Percentiles rank a stretch among this genome's conserved stretches.
These are phyloP conservation scores for Alternaria hordeiaustralica DNA, from an alignment of 2,329 filamentous ascomycete species.

Conservation along the genomic window DNA sequence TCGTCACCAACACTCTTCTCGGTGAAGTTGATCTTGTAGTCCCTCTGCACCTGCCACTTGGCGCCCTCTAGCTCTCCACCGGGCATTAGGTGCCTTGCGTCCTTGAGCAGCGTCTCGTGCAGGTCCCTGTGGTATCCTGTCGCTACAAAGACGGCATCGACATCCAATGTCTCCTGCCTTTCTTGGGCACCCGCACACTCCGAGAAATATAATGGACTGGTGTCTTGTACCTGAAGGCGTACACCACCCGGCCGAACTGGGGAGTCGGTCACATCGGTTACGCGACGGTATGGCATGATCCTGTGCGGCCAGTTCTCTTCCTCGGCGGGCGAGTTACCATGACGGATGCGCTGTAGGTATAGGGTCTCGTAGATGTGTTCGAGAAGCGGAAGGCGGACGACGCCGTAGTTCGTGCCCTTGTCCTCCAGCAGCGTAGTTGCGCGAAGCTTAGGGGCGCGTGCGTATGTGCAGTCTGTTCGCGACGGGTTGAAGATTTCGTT, in stretches of 20 bases:
- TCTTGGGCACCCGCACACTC: constrained; percentile 49
- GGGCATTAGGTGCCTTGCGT: constrained; percentile 70
- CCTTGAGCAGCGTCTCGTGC: constrained; percentile 77
- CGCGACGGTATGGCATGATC: constrained; percentile 73
- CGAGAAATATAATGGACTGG: constrained; percentile 46
- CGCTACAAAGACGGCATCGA: constrained; percentile 83
- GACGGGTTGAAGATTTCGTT: constrained; percentile 96
- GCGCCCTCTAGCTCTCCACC: constrained; percentile 51
- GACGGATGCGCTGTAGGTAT: constrained; percentile 80
- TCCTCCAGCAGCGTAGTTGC: constrained; percentile 69
- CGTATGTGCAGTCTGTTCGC: constrained; percentile 78
- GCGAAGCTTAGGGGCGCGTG: constrained; percentile 68
- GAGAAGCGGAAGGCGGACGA: constrained; percentile 88
- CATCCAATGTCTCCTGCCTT: constrained; percentile 68
- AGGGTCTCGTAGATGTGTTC: constrained; percentile 87
- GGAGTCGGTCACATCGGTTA: constrained; percentile 67
- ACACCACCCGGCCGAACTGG: constrained; percentile 40
- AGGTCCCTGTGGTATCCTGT: constrained; percentile 83
- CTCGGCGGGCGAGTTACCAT: constrained; percentile 62
- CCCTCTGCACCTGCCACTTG: constrained; percentile 72
- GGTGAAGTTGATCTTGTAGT: constrained; percentile 80
- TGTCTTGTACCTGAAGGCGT: constrained; percentile 60
- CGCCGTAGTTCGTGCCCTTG: constrained; percentile 89
- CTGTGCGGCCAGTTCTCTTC: constrained; percentile 80
- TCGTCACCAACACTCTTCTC: constrained; percentile 70